Conservation (phyloP, 352 stramenopile genomes). For the Phytophthora brassicae region DNA sequence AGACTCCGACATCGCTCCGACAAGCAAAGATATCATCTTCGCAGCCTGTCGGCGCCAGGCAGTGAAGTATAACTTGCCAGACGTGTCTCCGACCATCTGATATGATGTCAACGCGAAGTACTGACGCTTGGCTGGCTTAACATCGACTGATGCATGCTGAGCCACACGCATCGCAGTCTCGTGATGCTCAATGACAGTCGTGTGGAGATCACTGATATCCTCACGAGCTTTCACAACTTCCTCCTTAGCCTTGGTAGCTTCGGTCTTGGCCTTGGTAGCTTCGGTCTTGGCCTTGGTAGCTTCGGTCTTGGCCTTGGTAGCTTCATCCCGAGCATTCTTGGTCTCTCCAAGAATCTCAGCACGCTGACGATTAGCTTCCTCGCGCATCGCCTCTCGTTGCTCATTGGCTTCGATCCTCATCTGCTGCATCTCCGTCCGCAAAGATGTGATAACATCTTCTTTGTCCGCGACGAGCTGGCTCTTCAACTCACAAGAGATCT, state of each 20-base stretch:
- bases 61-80: background rate
- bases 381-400: too few relatives aligned
- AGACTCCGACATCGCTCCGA: background rate
- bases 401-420: too few relatives aligned
- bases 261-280: too few relatives aligned
- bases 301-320: too few relatives aligned
- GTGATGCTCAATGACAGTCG: background rate
- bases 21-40: background rate
- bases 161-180: background rate
- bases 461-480: too few relatives aligned
- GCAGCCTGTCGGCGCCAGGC: background rate
- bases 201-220: background rate
- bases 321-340: background rate
- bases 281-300: too few relatives aligned
- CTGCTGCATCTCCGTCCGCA: too few relatives aligned
- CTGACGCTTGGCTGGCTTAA: background rate
- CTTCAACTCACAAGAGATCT: too few relatives aligned
- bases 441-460: too few relatives aligned
- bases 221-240: background rate
- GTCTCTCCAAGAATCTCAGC: background rate
- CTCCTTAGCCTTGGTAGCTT: background rate
- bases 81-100: background rate
- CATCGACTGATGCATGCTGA: background rate
- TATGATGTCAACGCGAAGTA: background rate
- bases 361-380: background rate